Percentiles rank a stretch among this genome's conserved stretches.
These are phyloP conservation scores for Pseudocercospora eumusae DNA, from an alignment of 2,329 filamentous ascomycete species.

Conservation along the genomic window DNA sequence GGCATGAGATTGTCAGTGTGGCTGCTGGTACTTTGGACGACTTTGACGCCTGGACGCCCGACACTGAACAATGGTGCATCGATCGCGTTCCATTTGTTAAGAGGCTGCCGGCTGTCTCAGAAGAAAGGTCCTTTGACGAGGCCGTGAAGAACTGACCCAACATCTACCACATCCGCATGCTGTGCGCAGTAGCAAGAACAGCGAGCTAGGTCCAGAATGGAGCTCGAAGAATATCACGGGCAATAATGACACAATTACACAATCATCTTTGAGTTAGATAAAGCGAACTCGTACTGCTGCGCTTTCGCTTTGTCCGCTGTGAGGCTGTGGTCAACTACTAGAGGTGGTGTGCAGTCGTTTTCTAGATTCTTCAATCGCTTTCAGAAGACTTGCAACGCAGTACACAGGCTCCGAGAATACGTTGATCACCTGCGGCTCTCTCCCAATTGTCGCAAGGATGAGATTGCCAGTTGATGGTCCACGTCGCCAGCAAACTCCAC, in stretches of 20 bases:
- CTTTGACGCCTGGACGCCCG: slow-evolving; percentile 31
- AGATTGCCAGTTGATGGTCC: too few species aligned
- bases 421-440: too few species aligned
- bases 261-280: background rate
- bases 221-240: background rate
- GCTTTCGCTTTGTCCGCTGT: background rate
- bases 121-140: slow-evolving; percentile 16
- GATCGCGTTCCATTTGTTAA: slow-evolving; percentile 25
- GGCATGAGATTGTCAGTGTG: slow-evolving; percentile 29
- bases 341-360: too few species aligned
- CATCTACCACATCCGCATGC: too few species aligned
- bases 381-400: background rate
- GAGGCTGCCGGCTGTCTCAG: slow-evolving; percentile 22
- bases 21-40: slow-evolving; percentile 32
- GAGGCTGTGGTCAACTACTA: background rate
- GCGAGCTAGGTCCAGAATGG: background rate
- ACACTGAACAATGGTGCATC: slow-evolving; percentile 32
- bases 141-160: slow-evolving; percentile 12
- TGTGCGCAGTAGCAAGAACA: background rate
- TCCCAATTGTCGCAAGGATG: too few species aligned
- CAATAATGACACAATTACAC: background rate
- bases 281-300: background rate
- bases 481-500: too few species aligned
- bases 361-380: background rate
- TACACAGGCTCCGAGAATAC: too few species aligned